phyloP scores from a whole-genome alignment of 208 protist genomes.

The Leishmania tropica region DNA sequence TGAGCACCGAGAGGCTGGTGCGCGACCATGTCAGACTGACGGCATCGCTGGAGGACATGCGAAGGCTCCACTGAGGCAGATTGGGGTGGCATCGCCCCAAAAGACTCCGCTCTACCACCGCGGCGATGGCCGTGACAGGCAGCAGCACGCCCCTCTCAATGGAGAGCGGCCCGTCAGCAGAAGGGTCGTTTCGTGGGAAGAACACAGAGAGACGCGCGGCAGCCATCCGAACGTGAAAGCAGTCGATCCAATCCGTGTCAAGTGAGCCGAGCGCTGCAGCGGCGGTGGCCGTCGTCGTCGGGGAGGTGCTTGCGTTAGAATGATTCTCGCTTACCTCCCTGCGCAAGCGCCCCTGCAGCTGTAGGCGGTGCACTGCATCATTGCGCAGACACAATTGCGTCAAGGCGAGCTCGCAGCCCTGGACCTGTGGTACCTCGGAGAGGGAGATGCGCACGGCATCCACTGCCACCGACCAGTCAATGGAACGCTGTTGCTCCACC shows the following conservation, averaged over 20 bases:
- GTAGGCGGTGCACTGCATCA: slow-evolving; percentile 17
- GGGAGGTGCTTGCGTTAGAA: not conserved
- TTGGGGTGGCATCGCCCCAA: slow-evolving; percentile 19
- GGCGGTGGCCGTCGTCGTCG: too few relatives aligned
- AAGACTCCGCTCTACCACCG: slow-evolving; percentile 24
- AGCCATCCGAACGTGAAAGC: slow-evolving; percentile 11
- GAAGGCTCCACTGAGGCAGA: slow-evolving; percentile 21
- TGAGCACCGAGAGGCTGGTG: slow-evolving; percentile 27
- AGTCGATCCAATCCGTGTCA: slow-evolving; percentile 31
- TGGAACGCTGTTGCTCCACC: slow-evolving; percentile 23
- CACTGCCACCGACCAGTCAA: slow-evolving; percentile 29
- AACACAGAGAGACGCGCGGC: slow-evolving; percentile 14
- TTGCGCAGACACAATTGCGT: slow-evolving; percentile 18
- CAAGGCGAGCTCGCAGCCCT: slow-evolving; percentile 25
- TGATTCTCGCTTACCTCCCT: not conserved
- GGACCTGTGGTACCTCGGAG: slow-evolving; percentile 21
- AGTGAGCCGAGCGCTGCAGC: slow-evolving; percentile 6
- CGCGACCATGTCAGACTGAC: slow-evolving; percentile 30
- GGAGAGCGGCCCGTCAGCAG: not conserved
- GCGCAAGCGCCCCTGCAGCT: slow-evolving; percentile 20
- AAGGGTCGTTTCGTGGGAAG: not conserved
- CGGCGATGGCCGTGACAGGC: slow-evolving; percentile 8
- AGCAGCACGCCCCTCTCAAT: slow-evolving; percentile 6
- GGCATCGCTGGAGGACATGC: slow-evolving; percentile 5
- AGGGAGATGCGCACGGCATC: slow-evolving; percentile 24